Evolutionary conservation across 441 rosid genomes (phyloP).

Genomic region (Pelargonium australe): DNA sequence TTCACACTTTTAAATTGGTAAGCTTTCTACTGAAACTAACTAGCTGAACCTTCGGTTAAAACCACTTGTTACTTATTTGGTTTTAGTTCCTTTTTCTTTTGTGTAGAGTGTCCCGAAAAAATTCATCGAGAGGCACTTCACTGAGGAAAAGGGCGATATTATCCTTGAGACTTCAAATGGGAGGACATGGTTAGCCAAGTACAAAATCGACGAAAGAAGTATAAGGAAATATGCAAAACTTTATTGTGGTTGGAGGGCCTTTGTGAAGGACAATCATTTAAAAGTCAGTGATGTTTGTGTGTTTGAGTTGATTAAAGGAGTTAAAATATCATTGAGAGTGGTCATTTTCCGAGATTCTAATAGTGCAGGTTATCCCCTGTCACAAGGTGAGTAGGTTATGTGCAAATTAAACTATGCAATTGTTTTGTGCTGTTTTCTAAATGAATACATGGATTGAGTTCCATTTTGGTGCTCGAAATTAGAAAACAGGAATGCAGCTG

Average conservation of each 20-base stretch:
- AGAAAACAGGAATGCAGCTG: background rate
- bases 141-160: background rate
- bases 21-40: background rate
- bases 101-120: background rate
- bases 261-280: background rate
- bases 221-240: background rate
- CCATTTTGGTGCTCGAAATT: background rate
- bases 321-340: background rate
- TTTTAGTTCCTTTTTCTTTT: too few species aligned
- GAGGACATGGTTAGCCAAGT: background rate
- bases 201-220: background rate
- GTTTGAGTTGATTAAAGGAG: background rate
- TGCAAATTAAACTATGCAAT: too few species aligned
- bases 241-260: background rate
- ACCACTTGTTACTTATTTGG: too few species aligned
- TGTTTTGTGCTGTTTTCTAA: background rate
- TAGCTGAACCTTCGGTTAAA: background rate
- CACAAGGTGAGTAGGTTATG: slow-evolving; percentile 1
- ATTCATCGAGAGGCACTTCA: background rate
- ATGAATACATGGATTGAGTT: background rate
- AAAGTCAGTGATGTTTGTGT: background rate
- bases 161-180: background rate
- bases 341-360: background rate
- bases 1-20: background rate
- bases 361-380: background rate